phyloP scores from a whole-genome alignment of 2,329 filamentous ascomycete species.

The Paracamarosporium sp. region DNA sequence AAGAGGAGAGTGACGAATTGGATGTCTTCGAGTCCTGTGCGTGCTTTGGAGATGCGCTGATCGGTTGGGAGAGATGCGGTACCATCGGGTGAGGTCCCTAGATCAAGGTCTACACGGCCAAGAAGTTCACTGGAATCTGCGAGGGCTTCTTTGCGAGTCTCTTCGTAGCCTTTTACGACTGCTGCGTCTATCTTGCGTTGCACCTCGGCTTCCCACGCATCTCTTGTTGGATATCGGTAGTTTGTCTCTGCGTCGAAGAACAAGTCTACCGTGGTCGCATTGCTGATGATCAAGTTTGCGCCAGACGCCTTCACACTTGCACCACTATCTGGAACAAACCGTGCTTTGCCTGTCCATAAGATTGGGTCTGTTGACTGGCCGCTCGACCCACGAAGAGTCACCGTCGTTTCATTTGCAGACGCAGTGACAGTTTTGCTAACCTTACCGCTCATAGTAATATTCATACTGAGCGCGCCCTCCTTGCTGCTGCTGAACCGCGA shows the following conservation, averaged over 20 bases:
- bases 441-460: not conserved
- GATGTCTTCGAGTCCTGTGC: no score
- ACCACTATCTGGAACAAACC: not conserved
- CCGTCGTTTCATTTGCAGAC: not conserved
- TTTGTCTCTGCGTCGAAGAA: conserved; percentile 21
- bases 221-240: conserved; percentile 12
- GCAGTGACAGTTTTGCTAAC: not conserved
- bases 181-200: conserved; percentile 23
- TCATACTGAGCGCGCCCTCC: no score
- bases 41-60: no score
- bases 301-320: not conserved
- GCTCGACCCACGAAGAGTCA: not conserved
- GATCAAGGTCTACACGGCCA: not conserved
- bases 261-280: conserved; percentile 17
- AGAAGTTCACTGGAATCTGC: not conserved
- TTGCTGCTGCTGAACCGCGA: no score
- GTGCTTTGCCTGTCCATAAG: not conserved
- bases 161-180: conserved; percentile 10
- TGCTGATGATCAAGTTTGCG: conserved; percentile 1
- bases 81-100: conserved; percentile 4
- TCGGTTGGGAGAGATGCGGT: no score
- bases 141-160: not conserved
- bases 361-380: not conserved
- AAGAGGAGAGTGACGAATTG: conserved; percentile 38
- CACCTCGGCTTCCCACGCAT: conserved; percentile 14